A percentile compares a stretch with the other conserved stretches of the same genome.
Evolutionary conservation across 1,284 basidiomycete species (phyloP).

Genomic region (Leccinum laetum): DNA sequence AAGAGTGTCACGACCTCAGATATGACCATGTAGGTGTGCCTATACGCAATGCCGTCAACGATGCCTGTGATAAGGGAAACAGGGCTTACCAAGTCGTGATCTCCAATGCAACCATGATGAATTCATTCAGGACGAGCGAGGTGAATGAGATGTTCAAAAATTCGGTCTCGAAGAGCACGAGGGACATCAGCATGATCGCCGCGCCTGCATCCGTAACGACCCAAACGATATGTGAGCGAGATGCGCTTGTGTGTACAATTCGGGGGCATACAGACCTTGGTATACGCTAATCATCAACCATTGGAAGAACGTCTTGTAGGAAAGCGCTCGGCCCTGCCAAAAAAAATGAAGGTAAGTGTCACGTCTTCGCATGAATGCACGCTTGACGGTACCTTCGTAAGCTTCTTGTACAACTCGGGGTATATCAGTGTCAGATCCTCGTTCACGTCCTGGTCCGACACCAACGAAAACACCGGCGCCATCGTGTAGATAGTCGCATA

Average conservation of each 20-base stretch:
- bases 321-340: too few species aligned
- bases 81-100: constrained; percentile 89
- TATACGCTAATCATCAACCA: too few species aligned
- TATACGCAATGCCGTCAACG: constrained; percentile 27
- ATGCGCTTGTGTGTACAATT: background rate
- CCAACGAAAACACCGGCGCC: too few species aligned
- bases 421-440: too few species aligned
- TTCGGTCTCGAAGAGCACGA: constrained; percentile 96
- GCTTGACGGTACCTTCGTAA: too few species aligned
- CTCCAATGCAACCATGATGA: constrained; percentile 98
- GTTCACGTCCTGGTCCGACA: too few species aligned
- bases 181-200: constrained; percentile 98
- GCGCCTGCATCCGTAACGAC: constrained; percentile 56
- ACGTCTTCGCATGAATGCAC: too few species aligned
- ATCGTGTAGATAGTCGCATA: too few species aligned
- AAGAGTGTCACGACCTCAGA: constrained; percentile 89
- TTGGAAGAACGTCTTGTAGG: too few species aligned
- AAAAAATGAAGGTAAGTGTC: too few species aligned
- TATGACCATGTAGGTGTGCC: constrained; percentile 97
- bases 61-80: background rate
- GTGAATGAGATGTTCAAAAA: constrained; percentile 99
- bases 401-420: too few species aligned
- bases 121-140: constrained; percentile 93
- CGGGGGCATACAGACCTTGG: too few species aligned
- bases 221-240: background rate